These are phyloP conservation scores for Volutella citrinella DNA, from an alignment of 2,329 filamentous ascomycete genomes.

Conservation along the genomic window DNA sequence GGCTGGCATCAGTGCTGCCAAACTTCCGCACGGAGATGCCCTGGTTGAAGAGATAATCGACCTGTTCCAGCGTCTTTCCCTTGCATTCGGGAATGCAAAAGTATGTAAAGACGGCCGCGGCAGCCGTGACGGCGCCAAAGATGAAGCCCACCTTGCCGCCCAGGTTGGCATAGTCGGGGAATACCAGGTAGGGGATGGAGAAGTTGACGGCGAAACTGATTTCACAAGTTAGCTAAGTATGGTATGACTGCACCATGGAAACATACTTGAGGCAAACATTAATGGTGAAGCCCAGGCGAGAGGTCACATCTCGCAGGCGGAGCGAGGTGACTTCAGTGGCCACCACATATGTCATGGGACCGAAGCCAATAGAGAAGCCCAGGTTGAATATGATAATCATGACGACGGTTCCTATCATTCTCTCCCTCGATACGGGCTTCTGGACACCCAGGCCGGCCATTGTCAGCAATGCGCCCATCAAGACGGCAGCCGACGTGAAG, in stretches of 20 bases:
- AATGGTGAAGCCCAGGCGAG: slow-evolving; percentile 10
- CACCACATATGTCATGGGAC: no score
- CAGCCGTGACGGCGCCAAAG: slow-evolving; percentile 11
- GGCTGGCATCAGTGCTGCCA: slow-evolving; percentile 11
- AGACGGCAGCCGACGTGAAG: no score
- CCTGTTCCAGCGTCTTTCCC: slow-evolving; percentile 17
- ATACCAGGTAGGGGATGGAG: slow-evolving; percentile 18
- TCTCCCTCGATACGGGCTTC: no score
- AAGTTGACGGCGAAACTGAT: slow-evolving; percentile 20
- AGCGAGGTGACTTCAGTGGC: no score
- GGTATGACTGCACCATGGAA: accelerated
- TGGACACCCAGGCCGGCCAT: no score
- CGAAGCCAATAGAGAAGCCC: no score
- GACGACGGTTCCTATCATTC: no score
- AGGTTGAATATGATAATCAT: no score
- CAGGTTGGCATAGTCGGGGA: slow-evolving; percentile 15
- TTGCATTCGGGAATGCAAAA: slow-evolving; percentile 19
- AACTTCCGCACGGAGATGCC: slow-evolving; percentile 14
- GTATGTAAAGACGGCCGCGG: slow-evolving; percentile 8
- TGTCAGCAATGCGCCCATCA: no score
- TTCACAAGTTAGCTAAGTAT: neutral
- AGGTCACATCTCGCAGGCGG: slow-evolving; percentile 12
- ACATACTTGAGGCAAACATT: slow-evolving; percentile 17
- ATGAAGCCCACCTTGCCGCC: slow-evolving; percentile 20
- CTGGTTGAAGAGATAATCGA: slow-evolving; percentile 19